Conservation (phyloP, 805 yeast species). For the Wickerhamomyces subpelliculosus region DNA sequence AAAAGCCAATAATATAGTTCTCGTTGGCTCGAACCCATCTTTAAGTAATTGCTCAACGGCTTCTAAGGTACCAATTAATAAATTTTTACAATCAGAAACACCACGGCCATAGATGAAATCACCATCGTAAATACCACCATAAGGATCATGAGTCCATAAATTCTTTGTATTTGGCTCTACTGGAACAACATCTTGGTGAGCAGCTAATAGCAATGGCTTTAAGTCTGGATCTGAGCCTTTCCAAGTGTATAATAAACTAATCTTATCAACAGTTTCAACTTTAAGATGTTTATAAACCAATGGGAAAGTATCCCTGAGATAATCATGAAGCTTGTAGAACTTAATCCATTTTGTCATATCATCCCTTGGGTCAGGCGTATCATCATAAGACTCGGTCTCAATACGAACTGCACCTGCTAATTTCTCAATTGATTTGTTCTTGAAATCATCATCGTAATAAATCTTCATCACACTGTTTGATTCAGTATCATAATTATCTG, state of each 20-base stretch:
- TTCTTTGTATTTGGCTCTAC: slow-evolving; percentile 50
- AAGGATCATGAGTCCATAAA: slow-evolving; percentile 67
- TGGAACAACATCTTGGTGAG: slow-evolving; percentile 86
- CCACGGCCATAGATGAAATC: slow-evolving; percentile 69
- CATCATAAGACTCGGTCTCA: slow-evolving; percentile 57
- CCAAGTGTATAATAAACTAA: slow-evolving; percentile 63
- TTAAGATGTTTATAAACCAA: slow-evolving; percentile 37
- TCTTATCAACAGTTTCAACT: slow-evolving; percentile 50
- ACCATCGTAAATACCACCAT: slow-evolving; percentile 61
- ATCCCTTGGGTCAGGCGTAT: slow-evolving; percentile 22
- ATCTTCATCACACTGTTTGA: slow-evolving; percentile 1
- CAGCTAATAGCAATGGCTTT: slow-evolving; percentile 65
- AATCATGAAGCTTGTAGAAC: slow-evolving; percentile 34
- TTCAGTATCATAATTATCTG: neutral
- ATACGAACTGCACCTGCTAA: slow-evolving; percentile 54
- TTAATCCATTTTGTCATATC: slow-evolving; percentile 28
- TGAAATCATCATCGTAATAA: slow-evolving; percentile 1
- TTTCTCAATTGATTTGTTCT: slow-evolving; percentile 32
- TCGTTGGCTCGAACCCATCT: slow-evolving; percentile 46
- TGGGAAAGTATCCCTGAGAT: slow-evolving; percentile 50
- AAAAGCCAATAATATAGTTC: slow-evolving; percentile 57
- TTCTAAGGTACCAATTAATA: slow-evolving; percentile 59
- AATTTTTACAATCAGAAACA: slow-evolving; percentile 65
- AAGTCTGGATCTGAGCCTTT: slow-evolving; percentile 43
- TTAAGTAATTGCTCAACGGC: slow-evolving; percentile 50